Evolutionary conservation across 1,139 yeast genomes (phyloP).

Genomic region (Debaryomyces udenii): DNA sequence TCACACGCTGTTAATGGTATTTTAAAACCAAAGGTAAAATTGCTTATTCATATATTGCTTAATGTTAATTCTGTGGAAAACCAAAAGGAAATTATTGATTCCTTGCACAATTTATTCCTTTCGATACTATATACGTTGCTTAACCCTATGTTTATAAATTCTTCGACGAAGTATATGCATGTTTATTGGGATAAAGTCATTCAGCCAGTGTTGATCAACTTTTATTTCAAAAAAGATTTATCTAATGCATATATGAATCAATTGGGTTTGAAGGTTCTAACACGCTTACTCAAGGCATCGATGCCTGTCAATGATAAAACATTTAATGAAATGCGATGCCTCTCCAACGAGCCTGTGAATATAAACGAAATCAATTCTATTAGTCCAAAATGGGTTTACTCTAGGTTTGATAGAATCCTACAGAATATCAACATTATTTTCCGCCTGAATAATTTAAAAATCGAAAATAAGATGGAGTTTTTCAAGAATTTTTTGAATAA

Average conservation of each 20-base stretch:
- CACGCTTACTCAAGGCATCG: conserved; percentile 27
- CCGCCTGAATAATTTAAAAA: conserved; percentile 25
- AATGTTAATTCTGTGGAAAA: conserved; percentile 26
- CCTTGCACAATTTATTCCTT: conserved; percentile 33
- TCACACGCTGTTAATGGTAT: conserved; percentile 20
- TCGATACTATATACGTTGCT: conserved; percentile 38
- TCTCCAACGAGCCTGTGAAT: conserved; percentile 35
- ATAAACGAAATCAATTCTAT: conserved; percentile 36
- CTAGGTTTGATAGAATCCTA: conserved; percentile 35
- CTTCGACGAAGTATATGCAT: conserved; percentile 29
- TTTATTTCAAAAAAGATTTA: conserved; percentile 35
- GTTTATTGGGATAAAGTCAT: conserved; percentile 45
- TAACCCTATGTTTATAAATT: conserved; percentile 25
- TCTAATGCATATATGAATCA: conserved; percentile 29
- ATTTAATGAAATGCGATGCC: conserved; percentile 34
- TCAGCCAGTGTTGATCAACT: conserved; percentile 33
- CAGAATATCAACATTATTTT: conserved; percentile 29
- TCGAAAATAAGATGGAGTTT: conserved; percentile 31
- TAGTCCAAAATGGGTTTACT: conserved; percentile 38
- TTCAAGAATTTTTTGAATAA: conserved; percentile 29
- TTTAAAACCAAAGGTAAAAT: conserved; percentile 31
- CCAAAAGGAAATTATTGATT: conserved; percentile 30
- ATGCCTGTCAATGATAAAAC: conserved; percentile 24
- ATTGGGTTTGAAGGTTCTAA: conserved; percentile 29
- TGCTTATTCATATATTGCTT: conserved; percentile 33